These are phyloP conservation scores for Myotisia sp. DNA, from an alignment of 2,329 filamentous ascomycete genomes.

Conservation along the genomic window DNA sequence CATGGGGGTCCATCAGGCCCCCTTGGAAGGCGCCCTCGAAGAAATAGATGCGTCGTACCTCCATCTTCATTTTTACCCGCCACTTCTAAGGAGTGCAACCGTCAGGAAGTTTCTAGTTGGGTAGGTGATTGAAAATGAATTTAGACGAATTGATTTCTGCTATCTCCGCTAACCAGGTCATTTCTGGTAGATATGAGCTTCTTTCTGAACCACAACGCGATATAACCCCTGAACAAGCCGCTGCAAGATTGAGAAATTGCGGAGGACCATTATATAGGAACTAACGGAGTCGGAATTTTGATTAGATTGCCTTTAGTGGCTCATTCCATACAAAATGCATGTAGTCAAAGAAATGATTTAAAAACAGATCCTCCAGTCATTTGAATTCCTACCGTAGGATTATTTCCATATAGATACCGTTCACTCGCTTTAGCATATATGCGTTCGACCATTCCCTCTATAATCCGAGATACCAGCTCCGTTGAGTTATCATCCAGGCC, in stretches of 20 bases:
- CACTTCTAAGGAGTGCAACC: conserved; percentile 77
- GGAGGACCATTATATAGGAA: conserved; percentile 75
- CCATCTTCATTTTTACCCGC: conserved; percentile 96
- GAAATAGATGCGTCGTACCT: conserved; percentile 81
- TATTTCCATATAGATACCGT: too few species aligned
- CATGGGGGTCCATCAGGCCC: conserved; percentile 92
- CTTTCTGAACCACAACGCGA: conserved; percentile 96
- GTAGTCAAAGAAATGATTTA: too few species aligned
- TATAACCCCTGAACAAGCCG: conserved; percentile 93
- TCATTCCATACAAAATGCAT: too few species aligned
- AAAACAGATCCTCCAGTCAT: too few species aligned
- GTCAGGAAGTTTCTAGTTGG: conserved; percentile 94
- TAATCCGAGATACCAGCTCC: conserved; percentile 21
- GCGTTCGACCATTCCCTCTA: too few species aligned
- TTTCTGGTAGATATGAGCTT: conserved; percentile 55
- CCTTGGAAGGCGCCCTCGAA: conserved; percentile 63
- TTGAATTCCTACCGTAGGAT: too few species aligned
- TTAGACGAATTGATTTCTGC: conserved; percentile 1
- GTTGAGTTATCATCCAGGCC: conserved; percentile 51
- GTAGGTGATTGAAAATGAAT: conserved; percentile 19
- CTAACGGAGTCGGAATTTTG: too few species aligned
- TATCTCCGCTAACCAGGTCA: conserved; percentile 8
- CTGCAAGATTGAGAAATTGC: conserved; percentile 58
- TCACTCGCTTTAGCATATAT: too few species aligned
- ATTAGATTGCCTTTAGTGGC: too few species aligned